Conservation (phyloP, 208 protist species). For the Naegleria lovaniensis region DNA sequence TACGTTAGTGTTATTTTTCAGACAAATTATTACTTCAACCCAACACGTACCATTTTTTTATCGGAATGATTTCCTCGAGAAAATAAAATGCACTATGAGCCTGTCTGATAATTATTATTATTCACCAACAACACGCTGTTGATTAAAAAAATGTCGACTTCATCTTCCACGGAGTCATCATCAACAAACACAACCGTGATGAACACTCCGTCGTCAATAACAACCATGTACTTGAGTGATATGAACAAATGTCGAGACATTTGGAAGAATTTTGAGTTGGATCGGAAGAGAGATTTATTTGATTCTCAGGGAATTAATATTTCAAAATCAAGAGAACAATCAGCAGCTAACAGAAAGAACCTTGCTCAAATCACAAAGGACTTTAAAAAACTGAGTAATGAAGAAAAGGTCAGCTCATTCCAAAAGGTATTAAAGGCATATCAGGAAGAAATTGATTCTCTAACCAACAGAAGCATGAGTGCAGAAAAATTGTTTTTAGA, state of each 20-base stretch:
- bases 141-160: background rate
- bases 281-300: background rate
- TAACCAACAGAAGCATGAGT: background rate
- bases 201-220: background rate
- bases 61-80: no score
- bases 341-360: background rate
- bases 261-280: constrained; percentile 17
- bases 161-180: background rate
- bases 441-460: constrained; percentile 26
- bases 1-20: no score
- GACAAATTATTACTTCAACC: no score
- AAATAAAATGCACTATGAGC: no score
- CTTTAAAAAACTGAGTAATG: constrained; percentile 21
- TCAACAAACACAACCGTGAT: background rate
- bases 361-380: constrained; percentile 9
- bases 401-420: background rate
- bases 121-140: no score
- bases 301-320: constrained; percentile 3
- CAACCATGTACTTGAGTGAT: background rate
- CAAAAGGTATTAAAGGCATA: constrained; percentile 1
- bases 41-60: no score
- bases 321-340: background rate
- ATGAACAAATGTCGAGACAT: background rate
- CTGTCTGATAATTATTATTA: no score
- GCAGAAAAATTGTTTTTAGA: constrained; percentile 20